Base-by-base conservation (phyloP, 1,284 basidiomycete genomes). In the Ceratobasidium sp. region DNA sequence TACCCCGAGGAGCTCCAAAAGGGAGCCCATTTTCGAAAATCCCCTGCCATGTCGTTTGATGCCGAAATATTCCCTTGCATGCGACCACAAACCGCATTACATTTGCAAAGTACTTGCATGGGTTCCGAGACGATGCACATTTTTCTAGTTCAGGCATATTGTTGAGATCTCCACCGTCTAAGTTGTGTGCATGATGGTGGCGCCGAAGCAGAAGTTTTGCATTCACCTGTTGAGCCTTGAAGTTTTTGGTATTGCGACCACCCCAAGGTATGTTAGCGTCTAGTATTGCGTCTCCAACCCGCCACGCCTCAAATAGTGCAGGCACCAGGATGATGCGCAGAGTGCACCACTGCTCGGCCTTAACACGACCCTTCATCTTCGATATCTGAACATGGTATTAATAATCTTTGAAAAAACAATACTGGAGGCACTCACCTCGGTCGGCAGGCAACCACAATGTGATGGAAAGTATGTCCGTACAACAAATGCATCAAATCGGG, bases 21-120 rank as follows among this genome's bases (percentile, higher is more conserved):
- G n/a, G n/a, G n/a, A n/a, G n/a, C n/a, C n/a, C n/a, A n/a, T n/a
- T n/a, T n/a, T n/a, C n/a, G n/a, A n/a, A n/a, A n/a, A n/a, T n/a
- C n/a, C n/a, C n/a, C n/a, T n/a, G n/a, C n/a, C n/a, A n/a, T n/a
- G n/a, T n/a, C n/a, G n/a, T n/a, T n/a, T n/a, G 32, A 9, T 44
- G 56, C 15, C 32, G 68, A 19, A 59, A 57, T 0, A 70, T 17
- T 1, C 1, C 40, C 2, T 56, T 40, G 22, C 11, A 13, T 5
- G 68, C 68, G 54, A 70, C n/a, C 17, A 37, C 59, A 57, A 44
- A 70, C 11, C 68, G 68, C 37, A 70, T 6, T 13, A 70, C 56
- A 46, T 59, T 59, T 1, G 34, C 54, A 17, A 40, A 44, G 43
- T 43, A 57, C 1, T 59, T 37, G 17, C 68, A 37, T 1, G 54